Conservation (phyloP, 371 early-diverging fungal genomes). For the Funneliformis caledonium region DNA sequence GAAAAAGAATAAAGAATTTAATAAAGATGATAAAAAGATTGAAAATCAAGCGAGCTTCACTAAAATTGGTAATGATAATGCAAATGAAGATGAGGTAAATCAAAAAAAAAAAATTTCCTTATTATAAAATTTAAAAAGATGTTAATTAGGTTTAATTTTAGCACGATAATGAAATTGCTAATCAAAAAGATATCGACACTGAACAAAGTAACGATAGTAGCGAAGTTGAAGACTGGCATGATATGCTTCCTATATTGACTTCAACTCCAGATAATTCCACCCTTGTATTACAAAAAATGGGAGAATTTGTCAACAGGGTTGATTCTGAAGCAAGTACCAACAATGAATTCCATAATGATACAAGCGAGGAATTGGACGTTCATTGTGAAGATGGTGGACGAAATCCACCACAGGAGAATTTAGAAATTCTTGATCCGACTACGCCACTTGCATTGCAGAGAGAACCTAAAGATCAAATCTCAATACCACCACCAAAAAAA, state of each 20-base stretch:
- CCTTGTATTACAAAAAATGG: neutral
- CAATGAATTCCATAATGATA: neutral
- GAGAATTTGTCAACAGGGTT: neutral
- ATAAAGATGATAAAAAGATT: neutral
- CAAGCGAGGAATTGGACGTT: neutral
- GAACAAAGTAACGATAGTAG: neutral
- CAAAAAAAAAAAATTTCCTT: too few species aligned
- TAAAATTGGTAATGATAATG: neutral
- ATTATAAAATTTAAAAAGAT: too few species aligned
- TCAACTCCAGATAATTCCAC: neutral
- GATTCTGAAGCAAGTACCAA: neutral
- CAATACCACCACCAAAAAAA: neutral
- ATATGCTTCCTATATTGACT: neutral
- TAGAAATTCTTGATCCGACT: neutral
- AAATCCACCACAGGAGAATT: neutral
- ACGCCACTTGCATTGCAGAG: neutral
- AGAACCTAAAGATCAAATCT: neutral
- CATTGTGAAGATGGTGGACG: too few species aligned
- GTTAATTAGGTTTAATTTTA: neutral
- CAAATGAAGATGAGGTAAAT: too few species aligned
- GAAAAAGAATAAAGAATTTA: neutral
- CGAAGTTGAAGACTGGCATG: neutral
- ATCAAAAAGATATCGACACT: neutral
- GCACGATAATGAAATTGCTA: neutral
- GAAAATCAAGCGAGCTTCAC: neutral